Conservation (phyloP, 768 basidiomycete species). For the Hygrocybe punicea region DNA sequence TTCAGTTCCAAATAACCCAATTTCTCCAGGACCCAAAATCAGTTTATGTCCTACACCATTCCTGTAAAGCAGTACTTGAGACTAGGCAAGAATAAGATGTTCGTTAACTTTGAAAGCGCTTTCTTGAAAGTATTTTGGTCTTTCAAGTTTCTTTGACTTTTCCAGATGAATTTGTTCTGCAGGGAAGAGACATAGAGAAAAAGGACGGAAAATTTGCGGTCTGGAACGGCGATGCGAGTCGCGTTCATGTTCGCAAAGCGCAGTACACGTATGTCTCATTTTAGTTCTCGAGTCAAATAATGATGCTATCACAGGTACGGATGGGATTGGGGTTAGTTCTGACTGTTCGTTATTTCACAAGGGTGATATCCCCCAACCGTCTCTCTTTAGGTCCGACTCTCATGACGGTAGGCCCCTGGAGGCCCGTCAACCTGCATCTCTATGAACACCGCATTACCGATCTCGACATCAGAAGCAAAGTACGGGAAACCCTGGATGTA, state of each 20-base stretch:
- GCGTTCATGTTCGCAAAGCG: constrained; percentile 89
- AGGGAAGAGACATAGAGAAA: constrained; percentile 76
- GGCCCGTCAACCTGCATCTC: constrained; percentile 65
- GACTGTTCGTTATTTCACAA: not conserved
- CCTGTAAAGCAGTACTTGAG: constrained; percentile 53
- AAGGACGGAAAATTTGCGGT: constrained; percentile 55
- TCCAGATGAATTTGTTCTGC: not conserved
- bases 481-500: constrained; percentile 55
- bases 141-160: not conserved
- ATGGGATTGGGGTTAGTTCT: constrained; percentile 77
- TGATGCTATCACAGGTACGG: constrained; percentile 55
- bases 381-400: constrained; percentile 64
- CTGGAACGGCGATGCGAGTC: constrained; percentile 92
- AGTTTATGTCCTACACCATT: constrained; percentile 75
- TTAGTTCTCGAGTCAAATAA: not conserved
- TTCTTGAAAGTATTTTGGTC: constrained; percentile 54
- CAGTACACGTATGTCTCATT: constrained; percentile 70
- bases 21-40: constrained; percentile 64
- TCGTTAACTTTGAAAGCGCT: constrained; percentile 70
- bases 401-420: constrained; percentile 89
- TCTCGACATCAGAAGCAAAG: constrained; percentile 55
- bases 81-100: constrained; percentile 60
- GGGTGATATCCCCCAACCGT: not conserved
- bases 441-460: constrained; percentile 66
- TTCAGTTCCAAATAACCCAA: not conserved